Evolutionary conservation across 1,139 yeast species (phyloP).

Genomic region (Hanseniaspora gamundiae): DNA sequence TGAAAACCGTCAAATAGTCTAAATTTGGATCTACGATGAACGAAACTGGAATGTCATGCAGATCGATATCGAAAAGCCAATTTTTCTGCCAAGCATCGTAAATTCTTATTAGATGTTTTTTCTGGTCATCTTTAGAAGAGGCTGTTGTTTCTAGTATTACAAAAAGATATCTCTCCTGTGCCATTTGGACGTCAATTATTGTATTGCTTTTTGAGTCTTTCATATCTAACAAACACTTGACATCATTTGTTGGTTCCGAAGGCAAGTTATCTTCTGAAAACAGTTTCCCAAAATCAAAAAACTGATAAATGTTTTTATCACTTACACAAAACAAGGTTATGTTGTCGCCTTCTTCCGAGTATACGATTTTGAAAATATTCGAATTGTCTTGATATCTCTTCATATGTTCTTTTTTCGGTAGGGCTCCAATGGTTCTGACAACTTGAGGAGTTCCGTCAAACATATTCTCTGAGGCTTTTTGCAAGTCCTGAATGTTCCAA

Average conservation of each 20-base stretch:
- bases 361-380: background rate
- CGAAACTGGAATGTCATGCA: constrained; percentile 15
- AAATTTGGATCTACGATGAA: constrained; percentile 20
- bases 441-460: background rate
- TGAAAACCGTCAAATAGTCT: constrained; percentile 17
- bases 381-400: background rate
- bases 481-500: constrained; percentile 26
- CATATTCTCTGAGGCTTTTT: background rate
- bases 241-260: background rate
- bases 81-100: background rate
- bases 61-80: background rate
- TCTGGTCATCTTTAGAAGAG: background rate
- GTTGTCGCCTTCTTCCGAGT: background rate
- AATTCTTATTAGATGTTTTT: background rate
- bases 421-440: background rate
- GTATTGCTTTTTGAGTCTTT: background rate
- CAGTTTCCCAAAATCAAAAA: background rate
- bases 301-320: background rate
- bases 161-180: background rate
- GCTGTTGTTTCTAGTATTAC: background rate
- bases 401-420: background rate
- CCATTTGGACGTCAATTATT: background rate
- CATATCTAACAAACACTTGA: background rate
- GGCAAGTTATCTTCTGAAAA: background rate
- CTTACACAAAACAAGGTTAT: background rate